Percentiles rank a stretch among this genome's conserved stretches.
Conservation (phyloP, 2,329 filamentous ascomycete species). For the Claviceps sp. region DNA sequence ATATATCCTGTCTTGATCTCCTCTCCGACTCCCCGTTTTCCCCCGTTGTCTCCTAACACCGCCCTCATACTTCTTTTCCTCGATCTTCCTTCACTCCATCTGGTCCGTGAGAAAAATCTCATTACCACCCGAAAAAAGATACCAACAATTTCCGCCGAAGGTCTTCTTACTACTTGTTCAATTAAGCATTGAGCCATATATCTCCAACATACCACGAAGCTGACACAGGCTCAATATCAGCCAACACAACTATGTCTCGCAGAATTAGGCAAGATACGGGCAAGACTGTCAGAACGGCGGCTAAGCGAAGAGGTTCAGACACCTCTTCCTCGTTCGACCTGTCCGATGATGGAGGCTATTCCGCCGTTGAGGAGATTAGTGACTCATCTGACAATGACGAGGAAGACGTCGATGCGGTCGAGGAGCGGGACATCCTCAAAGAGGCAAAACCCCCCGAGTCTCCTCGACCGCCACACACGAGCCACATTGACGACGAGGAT, state of each 20-base stretch:
- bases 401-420: slow-evolving; percentile 61
- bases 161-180: not conserved
- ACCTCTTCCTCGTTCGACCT: slow-evolving; percentile 42
- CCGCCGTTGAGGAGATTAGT: slow-evolving; percentile 64
- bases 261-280: slow-evolving; percentile 37
- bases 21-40: not conserved
- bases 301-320: slow-evolving; percentile 36
- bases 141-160: not conserved
- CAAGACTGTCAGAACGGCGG: slow-evolving; percentile 27
- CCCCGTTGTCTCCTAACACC: not conserved
- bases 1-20: not conserved
- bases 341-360: slow-evolving; percentile 63
- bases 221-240: not conserved
- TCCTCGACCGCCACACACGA: slow-evolving; percentile 33
- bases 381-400: slow-evolving; percentile 69
- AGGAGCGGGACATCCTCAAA: slow-evolving; percentile 60
- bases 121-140: not conserved
- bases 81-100: not conserved
- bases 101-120: not conserved
- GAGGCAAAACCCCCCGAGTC: slow-evolving; percentile 28
- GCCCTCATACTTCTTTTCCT: not conserved
- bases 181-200: not conserved
- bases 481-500: slow-evolving; percentile 7
- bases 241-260: slow-evolving; percentile 30
- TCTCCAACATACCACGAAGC: not conserved